Evolutionary conservation across 2,329 filamentous ascomycete species (phyloP), one percentile per base, ranked within the genome.

Genomic region (Furcasterigmium furcatum): DNA sequence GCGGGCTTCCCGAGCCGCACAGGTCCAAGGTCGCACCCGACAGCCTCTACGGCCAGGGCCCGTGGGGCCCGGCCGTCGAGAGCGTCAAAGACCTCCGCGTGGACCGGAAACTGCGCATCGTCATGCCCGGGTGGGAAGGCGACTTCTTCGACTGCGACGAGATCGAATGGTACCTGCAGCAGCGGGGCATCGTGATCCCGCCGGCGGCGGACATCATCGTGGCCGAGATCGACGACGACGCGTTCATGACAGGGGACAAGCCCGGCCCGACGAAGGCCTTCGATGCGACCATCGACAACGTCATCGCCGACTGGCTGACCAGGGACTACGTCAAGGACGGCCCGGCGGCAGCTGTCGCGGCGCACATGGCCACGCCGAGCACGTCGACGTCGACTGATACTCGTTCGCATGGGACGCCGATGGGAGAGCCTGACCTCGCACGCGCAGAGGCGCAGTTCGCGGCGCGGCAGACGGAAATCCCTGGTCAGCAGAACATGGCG

Each of bases 111-210:
- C 70, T 86, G 52, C 67, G 67, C 18, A 74, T 79, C 51, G 74
- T 72, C 32, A 62, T 84, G 8, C 73, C 77, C 1, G 85, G 81
- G 0, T 87, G 84, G 49, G 78, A 86, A 48, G 87, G 87, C 5
- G 80, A 88, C 42, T 94, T 88, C 72, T 88, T 87, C 54, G 88
- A 94, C 57, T 69, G 82, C 0, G 77, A 88, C 48, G 89, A 94
- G 60, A 83, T 91, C 0, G 86, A 94, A 62, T 73, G 79, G 12
- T 94, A 91, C 58, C 67, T 95, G 3, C 76, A 75, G 34, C 73
- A 78, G 41, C 76, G 78, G 24, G 83, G 83, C 5, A 77, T 90
- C 24, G 60, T 70, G 38, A 81, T 91, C 43, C 77, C 85, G 9
- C 74, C 77, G 0, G 68, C 72, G 9, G 72, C 77, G 9, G 82